Conservation (phyloP, 768 basidiomycete species). For the Amanita pallidorosea region DNA sequence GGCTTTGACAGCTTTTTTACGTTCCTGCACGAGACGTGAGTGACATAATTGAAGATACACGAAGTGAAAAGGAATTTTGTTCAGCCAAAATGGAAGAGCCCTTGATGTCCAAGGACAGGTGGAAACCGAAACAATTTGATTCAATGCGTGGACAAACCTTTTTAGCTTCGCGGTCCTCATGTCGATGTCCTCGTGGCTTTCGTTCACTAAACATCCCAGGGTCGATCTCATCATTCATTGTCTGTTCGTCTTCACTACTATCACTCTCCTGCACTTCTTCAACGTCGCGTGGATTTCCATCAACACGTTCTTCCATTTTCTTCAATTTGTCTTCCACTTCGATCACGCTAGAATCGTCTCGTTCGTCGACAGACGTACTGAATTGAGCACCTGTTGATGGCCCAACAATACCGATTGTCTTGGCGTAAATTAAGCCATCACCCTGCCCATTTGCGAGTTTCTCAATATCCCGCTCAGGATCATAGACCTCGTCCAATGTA, state of each 20-base stretch:
- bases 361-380: background rate
- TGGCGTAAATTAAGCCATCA: slow-evolving; percentile 72
- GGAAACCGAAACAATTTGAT: background rate
- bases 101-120: background rate
- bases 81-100: background rate
- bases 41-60: background rate
- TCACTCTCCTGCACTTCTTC: slow-evolving; percentile 1
- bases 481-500: slow-evolving; percentile 83
- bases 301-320: background rate
- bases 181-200: slow-evolving; percentile 74
- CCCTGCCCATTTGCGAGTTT: slow-evolving; percentile 62
- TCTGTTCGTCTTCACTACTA: background rate
- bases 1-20: slow-evolving; percentile 83
- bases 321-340: slow-evolving; percentile 1
- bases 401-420: slow-evolving; percentile 72
- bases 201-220: slow-evolving; percentile 34
- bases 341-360: background rate
- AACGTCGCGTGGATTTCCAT: background rate
- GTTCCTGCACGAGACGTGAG: slow-evolving; percentile 46
- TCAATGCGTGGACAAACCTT: slow-evolving; percentile 51
- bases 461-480: slow-evolving; percentile 89
- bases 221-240: slow-evolving; percentile 15
- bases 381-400: slow-evolving; percentile 12
- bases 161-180: slow-evolving; percentile 87
- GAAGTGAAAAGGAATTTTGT: background rate